phyloP scores from a whole-genome alignment of 305 asterid genomes.

The Nicotiana rustica region DNA sequence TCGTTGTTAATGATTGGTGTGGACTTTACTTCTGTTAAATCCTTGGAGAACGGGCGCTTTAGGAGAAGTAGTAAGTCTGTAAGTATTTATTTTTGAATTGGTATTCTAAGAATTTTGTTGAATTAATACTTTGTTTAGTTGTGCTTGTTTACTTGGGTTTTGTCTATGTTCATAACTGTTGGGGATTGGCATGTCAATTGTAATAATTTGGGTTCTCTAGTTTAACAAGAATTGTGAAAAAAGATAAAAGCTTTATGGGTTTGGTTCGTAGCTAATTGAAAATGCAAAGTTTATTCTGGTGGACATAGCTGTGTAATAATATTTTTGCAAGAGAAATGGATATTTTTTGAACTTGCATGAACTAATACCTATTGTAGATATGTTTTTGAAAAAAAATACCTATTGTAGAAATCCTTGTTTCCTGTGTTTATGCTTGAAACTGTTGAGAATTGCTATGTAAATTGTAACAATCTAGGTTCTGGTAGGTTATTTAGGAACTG shows the following conservation, averaged over 20 bases:
- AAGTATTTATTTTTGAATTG: neutral
- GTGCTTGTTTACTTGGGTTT: neutral
- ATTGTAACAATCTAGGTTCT: conserved; percentile 9
- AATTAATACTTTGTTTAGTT: neutral
- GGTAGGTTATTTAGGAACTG: neutral
- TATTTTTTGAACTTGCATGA: neutral
- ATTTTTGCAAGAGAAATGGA: neutral
- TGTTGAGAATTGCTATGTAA: neutral
- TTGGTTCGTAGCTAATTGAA: neutral
- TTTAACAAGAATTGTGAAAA: neutral
- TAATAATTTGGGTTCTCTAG: neutral
- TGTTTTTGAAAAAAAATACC: too few species aligned
- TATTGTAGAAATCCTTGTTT: neutral
- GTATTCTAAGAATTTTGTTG: neutral
- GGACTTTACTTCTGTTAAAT: too few species aligned
- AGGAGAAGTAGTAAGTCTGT: too few species aligned
- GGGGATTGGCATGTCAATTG: neutral
- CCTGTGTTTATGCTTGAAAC: neutral
- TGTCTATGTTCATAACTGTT: neutral
- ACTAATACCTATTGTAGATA: too few species aligned
- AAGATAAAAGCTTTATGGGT: neutral
- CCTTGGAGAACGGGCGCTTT: too few species aligned
- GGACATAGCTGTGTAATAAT: neutral
- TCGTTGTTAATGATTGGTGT: too few species aligned
- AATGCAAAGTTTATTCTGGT: neutral